Conservation (phyloP, 2,329 filamentous ascomycete genomes). For the Elsinoe ampelina region DNA sequence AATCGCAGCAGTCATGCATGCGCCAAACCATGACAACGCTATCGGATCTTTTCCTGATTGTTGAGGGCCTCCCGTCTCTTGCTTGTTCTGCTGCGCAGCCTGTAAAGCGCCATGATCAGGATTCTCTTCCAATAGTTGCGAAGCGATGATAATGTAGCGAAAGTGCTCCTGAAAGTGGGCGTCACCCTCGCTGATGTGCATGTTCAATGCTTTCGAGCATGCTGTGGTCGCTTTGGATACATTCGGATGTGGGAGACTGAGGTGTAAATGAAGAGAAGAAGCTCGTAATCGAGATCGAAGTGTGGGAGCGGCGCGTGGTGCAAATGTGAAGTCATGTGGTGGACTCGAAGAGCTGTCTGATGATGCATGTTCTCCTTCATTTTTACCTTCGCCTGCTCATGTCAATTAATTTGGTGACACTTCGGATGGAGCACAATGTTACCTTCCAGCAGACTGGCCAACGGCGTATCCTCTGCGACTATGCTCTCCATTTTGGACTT, state of each 20-base stretch:
- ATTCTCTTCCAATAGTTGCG: conserved; percentile 71
- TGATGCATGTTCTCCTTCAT: conserved; percentile 17
- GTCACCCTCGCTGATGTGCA: conserved; percentile 64
- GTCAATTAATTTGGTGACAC: conserved; percentile 13
- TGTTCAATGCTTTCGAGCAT: conserved; percentile 54
- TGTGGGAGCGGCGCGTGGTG: conserved; percentile 21
- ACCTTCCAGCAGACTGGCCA: conserved; percentile 88
- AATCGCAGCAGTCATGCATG: conserved; percentile 52
- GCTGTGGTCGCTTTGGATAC: conserved; percentile 23
- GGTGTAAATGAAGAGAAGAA: conserved; percentile 37
- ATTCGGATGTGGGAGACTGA: conserved; percentile 27
- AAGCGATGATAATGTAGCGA: conserved; percentile 85
- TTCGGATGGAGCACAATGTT: conserved; percentile 21
- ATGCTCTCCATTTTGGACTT: conserved; percentile 65
- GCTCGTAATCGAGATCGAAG: conserved; percentile 44
- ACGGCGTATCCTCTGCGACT: conserved; percentile 75
- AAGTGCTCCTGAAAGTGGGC: conserved; percentile 84
- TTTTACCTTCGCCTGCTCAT: conserved; percentile 24
- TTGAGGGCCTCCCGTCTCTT: conserved; percentile 15
- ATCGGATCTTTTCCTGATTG: neutral
- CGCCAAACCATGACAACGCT: conserved; percentile 44
- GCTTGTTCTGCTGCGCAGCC: conserved; percentile 18
- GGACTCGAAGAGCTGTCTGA: conserved; percentile 8
- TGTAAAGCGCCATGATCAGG: conserved; percentile 34
- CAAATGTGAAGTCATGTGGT: conserved; percentile 9